A percentile compares a stretch with the other conserved stretches of the same genome.
phyloP scores from a whole-genome alignment of 768 basidiomycete genomes.

The Suillus luteus region DNA sequence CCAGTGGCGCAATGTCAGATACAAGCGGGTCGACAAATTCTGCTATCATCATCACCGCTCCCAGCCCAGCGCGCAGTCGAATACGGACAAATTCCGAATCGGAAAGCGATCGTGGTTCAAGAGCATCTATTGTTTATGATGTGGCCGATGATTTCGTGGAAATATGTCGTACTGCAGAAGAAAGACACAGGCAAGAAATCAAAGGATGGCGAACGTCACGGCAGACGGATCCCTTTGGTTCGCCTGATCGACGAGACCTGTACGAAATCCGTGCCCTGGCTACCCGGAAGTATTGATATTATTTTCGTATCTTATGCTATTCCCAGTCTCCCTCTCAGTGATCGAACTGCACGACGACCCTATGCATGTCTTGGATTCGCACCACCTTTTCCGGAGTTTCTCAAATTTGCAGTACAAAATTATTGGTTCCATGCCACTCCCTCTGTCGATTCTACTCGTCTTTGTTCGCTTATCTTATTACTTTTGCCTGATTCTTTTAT shows the following conservation, averaged over 20 bases:
- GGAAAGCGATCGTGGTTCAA: constrained; percentile 71
- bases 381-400: constrained; percentile 24
- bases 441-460: constrained; percentile 15
- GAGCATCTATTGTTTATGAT: constrained; percentile 77
- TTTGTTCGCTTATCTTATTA: constrained; percentile 29
- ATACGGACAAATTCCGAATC: constrained; percentile 72
- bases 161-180: constrained; percentile 74
- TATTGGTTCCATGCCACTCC: constrained; percentile 23
- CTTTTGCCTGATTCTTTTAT: constrained; percentile 29
- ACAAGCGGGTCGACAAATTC: constrained; percentile 28
- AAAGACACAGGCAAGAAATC: constrained; percentile 82
- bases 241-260: constrained; percentile 63
- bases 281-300: constrained; percentile 72
- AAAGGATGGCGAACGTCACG: constrained; percentile 64
- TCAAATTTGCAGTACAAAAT: constrained; percentile 24
- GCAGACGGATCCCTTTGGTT: constrained; percentile 27
- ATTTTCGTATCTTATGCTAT: constrained; percentile 11
- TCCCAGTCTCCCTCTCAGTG: neutral
- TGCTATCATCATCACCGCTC: constrained; percentile 39
- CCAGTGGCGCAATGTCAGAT: constrained; percentile 28
- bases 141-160: constrained; percentile 75
- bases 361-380: constrained; percentile 11
- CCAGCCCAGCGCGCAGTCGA: constrained; percentile 65
- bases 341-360: constrained; percentile 7
- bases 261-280: constrained; percentile 86